Conservation (phyloP, 768 basidiomycete genomes). For the Panaeolus papilionaceus region DNA sequence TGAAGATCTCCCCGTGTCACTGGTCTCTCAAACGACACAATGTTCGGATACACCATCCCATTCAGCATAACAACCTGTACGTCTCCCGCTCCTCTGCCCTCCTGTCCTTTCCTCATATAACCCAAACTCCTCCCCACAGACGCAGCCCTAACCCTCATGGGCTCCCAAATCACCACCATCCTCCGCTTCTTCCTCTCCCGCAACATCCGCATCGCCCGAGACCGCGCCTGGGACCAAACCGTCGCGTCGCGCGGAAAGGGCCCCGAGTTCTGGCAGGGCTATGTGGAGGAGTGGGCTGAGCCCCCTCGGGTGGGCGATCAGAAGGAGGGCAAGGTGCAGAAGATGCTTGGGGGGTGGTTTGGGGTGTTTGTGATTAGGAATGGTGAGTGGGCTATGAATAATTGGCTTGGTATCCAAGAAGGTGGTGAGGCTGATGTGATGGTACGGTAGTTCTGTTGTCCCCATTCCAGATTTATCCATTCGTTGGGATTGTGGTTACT, state of each 20-base stretch:
- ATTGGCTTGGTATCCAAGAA: too few species aligned
- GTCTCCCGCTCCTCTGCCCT: conserved; percentile 18
- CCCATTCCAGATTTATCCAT: conserved; percentile 71
- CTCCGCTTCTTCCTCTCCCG: conserved; percentile 83
- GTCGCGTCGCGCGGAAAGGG: conserved; percentile 85
- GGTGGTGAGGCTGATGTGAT: conserved; percentile 1
- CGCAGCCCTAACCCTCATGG: conserved; percentile 75
- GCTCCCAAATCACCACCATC: conserved; percentile 76
- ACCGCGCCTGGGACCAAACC: conserved; percentile 82
- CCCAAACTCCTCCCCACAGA: conserved; percentile 46
- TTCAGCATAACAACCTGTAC: conserved; percentile 77
- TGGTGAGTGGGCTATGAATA: conserved; percentile 37
- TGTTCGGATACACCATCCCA: conserved; percentile 71
- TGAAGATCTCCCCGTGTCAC: conserved; percentile 67
- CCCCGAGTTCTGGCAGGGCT: conserved; percentile 82
- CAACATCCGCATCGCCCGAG: conserved; percentile 82
- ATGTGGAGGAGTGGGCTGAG: conserved; percentile 80
- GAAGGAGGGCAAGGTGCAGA: conserved; percentile 34
- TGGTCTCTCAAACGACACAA: conserved; percentile 63
- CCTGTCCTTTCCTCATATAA: not conserved
- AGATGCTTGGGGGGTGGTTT: conserved; percentile 43
- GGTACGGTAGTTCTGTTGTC: conserved; percentile 55
- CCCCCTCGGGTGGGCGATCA: conserved; percentile 50
- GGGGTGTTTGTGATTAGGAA: conserved; percentile 51
- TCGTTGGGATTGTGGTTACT: conserved; percentile 65